Percentiles rank a stretch among this genome's conserved stretches.
These are phyloP conservation scores for Claviceps sp. DNA, from an alignment of 2,329 filamentous ascomycete species.

Conservation along the genomic window DNA sequence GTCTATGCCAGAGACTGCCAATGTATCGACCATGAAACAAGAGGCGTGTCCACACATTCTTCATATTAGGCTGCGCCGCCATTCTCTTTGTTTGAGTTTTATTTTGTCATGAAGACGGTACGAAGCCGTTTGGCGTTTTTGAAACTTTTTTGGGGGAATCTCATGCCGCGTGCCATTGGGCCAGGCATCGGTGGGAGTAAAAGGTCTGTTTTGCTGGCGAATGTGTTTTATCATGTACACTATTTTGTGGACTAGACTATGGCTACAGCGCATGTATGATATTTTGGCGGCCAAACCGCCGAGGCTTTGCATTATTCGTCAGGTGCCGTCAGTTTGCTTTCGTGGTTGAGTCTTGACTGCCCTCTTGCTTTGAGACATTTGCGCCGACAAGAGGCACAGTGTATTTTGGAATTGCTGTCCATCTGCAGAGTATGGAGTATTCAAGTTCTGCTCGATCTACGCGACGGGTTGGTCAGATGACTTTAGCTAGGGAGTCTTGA, in stretches of 20 bases:
- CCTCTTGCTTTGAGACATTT: neutral
- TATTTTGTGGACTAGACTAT: constrained; percentile 1
- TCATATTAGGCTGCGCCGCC: neutral
- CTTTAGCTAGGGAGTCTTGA: too few species aligned
- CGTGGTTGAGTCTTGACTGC: neutral
- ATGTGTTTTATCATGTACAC: neutral
- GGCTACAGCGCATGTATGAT: neutral
- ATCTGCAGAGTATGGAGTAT: too few species aligned
- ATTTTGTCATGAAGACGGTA: neutral
- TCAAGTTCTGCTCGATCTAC: too few species aligned
- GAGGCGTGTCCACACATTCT: neutral
- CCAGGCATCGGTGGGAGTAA: neutral
- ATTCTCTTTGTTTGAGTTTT: neutral
- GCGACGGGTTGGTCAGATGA: too few species aligned
- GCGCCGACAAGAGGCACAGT: neutral
- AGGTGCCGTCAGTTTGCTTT: too few species aligned
- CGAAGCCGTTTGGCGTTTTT: constrained; percentile 1
- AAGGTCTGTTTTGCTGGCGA: neutral
- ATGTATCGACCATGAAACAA: neutral
- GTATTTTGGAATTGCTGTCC: too few species aligned
- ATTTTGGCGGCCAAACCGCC: neutral
- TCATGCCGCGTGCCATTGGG: neutral
- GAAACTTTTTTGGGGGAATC: neutral
- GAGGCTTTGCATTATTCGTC: neutral
- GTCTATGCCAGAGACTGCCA: neutral